phyloP scores from a whole-genome alignment of 208 protist species.

The Trypanosoma cruzi region DNA sequence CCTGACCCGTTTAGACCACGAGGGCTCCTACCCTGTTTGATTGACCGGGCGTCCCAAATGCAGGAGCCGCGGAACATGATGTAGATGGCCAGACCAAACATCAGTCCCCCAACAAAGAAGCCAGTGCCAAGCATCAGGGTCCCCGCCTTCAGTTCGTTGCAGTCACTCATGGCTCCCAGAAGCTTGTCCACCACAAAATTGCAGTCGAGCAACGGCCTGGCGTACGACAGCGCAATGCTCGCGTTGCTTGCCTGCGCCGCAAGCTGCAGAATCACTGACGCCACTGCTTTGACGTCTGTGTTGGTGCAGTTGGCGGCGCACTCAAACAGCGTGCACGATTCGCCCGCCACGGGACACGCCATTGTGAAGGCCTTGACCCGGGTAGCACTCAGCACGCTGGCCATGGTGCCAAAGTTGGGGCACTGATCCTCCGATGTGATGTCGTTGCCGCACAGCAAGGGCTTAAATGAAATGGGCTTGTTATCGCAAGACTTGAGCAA shows the following conservation, averaged over 20 bases:
- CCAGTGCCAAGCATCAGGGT: conserved; percentile 51
- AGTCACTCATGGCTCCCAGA: conserved; percentile 33
- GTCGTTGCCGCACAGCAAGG: conserved; percentile 7
- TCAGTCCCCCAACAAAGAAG: conserved; percentile 78
- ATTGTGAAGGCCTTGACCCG: conserved; percentile 1
- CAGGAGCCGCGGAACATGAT: conserved; percentile 56
- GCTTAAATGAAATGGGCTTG: not conserved
- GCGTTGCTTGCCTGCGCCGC: conserved; percentile 46
- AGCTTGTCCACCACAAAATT: conserved; percentile 81
- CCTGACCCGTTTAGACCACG: too few species aligned
- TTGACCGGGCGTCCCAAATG: not conserved
- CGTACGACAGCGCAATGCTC: conserved; percentile 61
- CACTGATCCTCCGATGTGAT: conserved; percentile 39
- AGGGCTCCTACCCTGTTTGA: too few species aligned
- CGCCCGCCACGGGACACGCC: conserved; percentile 3
- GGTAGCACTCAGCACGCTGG: not conserved
- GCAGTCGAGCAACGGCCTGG: conserved; percentile 65
- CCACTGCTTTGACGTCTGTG: conserved; percentile 26
- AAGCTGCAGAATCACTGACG: conserved; percentile 34
- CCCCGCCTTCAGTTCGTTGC: conserved; percentile 18
- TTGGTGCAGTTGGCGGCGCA: conserved; percentile 18
- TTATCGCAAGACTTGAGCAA: conserved; percentile 1
- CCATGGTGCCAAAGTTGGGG: conserved; percentile 24
- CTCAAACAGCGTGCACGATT: conserved; percentile 16
- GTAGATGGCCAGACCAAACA: conserved; percentile 74